Conservation (phyloP, 169 alveolate genomes). For the Plasmodium blacklocki region DNA sequence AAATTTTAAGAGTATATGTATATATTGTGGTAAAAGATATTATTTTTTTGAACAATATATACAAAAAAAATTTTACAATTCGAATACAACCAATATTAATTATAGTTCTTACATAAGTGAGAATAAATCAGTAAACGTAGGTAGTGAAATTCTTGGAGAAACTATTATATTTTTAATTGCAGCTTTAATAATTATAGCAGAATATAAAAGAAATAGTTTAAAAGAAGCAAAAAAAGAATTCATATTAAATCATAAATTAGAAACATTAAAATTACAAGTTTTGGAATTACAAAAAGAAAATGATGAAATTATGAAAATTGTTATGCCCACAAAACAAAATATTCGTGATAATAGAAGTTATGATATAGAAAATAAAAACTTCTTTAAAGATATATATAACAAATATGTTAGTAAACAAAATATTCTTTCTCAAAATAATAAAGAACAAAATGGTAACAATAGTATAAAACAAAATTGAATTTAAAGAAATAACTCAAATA, state of each 20-base stretch:
- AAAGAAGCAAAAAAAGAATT: slow-evolving; percentile 85
- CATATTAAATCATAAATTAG: slow-evolving; percentile 75
- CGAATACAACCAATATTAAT: slow-evolving; percentile 73
- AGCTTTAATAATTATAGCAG: slow-evolving; percentile 82
- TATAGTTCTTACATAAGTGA: slow-evolving; percentile 82
- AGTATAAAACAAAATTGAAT: neutral
- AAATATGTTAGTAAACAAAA: slow-evolving; percentile 14
- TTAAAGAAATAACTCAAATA: neutral
- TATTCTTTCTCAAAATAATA: neutral
- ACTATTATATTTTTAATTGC: slow-evolving; percentile 81
- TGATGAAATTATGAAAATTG: slow-evolving; percentile 81
- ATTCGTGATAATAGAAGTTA: slow-evolving; percentile 56
- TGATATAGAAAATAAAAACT: slow-evolving; percentile 42
- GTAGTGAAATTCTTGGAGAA: slow-evolving; percentile 86
- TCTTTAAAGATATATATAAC: slow-evolving; percentile 55
- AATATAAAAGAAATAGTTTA: slow-evolving; percentile 81
- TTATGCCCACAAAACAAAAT: slow-evolving; percentile 70
- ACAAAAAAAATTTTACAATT: slow-evolving; percentile 81
- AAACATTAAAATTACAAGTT: slow-evolving; percentile 77
- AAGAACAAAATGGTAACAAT: neutral
- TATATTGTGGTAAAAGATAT: slow-evolving; percentile 82
- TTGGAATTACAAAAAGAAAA: slow-evolving; percentile 66
- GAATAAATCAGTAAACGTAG: slow-evolving; percentile 84
- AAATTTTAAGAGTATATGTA: slow-evolving; percentile 82
- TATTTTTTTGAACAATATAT: slow-evolving; percentile 85